These are phyloP conservation scores for Lentinula novae-zelandiae DNA, from an alignment of 1,284 basidiomycete species.

Conservation along the genomic window DNA sequence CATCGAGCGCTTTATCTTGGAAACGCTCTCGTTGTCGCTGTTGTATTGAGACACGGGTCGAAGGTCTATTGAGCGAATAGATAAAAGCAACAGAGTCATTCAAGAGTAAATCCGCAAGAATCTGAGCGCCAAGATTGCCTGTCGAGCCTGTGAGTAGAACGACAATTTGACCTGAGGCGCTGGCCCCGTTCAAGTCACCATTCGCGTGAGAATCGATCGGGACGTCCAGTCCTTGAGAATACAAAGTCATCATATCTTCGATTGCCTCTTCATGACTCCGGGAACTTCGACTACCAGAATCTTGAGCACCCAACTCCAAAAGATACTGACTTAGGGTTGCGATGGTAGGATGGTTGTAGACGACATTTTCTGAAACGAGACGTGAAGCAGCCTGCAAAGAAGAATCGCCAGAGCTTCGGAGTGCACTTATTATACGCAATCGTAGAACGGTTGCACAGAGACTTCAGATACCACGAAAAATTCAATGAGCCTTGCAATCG, in stretches of 20 bases:
- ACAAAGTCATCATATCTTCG: neutral
- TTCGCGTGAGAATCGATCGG: neutral
- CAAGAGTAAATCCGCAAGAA: neutral
- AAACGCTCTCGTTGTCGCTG: constrained; percentile 25
- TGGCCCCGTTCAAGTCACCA: neutral
- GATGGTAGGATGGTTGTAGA: constrained; percentile 2
- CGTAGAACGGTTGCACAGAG: constrained; percentile 9
- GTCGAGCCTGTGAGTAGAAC: constrained; percentile 7
- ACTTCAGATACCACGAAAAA: neutral
- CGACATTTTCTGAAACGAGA: constrained; percentile 1
- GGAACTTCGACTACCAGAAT: neutral
- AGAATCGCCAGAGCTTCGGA: neutral
- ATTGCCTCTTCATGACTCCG: neutral
- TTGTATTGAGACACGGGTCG: constrained; percentile 18
- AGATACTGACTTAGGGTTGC: neutral
- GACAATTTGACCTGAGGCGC: neutral
- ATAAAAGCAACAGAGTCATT: neutral
- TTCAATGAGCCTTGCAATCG: neutral
- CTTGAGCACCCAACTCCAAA: neutral
- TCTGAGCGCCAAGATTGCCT: constrained; percentile 1
- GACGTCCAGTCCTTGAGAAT: neutral
- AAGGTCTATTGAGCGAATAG: constrained; percentile 23
- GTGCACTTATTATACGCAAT: neutral
- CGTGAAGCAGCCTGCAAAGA: neutral
- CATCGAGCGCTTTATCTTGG: constrained; percentile 21